phyloP scores from a whole-genome alignment of 2,329 filamentous ascomycete species.

The Aspergillus japonicus region DNA sequence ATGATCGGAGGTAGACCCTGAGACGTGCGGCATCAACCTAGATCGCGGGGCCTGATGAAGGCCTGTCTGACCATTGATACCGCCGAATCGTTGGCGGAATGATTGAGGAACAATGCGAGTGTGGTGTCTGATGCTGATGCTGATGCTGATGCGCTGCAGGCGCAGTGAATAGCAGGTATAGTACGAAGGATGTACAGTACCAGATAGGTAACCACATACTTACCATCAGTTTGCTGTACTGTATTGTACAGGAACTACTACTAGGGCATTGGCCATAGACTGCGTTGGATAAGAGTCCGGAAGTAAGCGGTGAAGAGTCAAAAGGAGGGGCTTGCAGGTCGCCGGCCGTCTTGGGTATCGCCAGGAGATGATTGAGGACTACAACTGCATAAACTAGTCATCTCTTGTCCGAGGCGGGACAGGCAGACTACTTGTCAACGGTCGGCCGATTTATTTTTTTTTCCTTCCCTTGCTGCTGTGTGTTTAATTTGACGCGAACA shows the following conservation, averaged over 20 bases:
- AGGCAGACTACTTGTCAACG: conserved; percentile 13
- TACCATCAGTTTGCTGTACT: not conserved
- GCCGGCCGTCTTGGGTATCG: conserved; percentile 13
- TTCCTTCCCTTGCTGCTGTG: conserved; percentile 11
- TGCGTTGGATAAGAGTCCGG: conserved; percentile 1
- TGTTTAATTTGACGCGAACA: conserved; percentile 14
- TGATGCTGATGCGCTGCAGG: conserved; percentile 3
- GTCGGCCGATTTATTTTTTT: conserved; percentile 16
- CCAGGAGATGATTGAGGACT: conserved; percentile 16
- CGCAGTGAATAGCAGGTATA: conserved; percentile 3
- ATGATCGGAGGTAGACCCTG: conserved; percentile 7
- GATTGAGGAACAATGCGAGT: conserved; percentile 4
- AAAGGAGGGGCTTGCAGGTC: conserved; percentile 13
- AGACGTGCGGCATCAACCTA: conserved; percentile 3
- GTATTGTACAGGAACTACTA: not conserved
- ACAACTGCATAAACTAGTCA: conserved; percentile 9
- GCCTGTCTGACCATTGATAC: not conserved
- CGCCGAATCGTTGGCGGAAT: conserved; percentile 6
- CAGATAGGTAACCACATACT: no score
- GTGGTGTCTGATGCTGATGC: conserved; percentile 9
- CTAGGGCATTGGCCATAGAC: not conserved
- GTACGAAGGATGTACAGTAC: not conserved
- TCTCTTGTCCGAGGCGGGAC: conserved; percentile 10
- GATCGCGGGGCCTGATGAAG: conserved; percentile 1
- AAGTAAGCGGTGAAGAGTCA: conserved; percentile 18